phyloP scores from a whole-genome alignment of 345 rosid species.

The Dimocarpus longan region DNA sequence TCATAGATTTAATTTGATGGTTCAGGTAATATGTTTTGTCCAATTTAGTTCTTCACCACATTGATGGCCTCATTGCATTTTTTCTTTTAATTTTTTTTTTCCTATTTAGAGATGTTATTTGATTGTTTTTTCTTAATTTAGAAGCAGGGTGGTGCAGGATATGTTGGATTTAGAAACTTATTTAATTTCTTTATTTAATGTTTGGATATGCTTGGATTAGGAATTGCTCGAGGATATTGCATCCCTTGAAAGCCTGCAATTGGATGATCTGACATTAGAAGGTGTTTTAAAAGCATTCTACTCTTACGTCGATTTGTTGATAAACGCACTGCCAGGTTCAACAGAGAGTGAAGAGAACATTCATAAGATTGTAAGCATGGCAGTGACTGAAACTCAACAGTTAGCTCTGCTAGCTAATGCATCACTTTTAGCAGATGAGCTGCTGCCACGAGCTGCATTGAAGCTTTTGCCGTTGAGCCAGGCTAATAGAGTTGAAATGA shows the following conservation, averaged over 20 bases:
- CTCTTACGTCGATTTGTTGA: constrained; percentile 68
- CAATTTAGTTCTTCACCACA: constrained; percentile 1
- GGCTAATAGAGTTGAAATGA: constrained; percentile 45
- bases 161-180: not conserved
- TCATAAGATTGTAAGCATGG: constrained; percentile 66
- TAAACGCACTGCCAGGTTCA: constrained; percentile 81
- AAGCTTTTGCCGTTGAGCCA: constrained; percentile 56
- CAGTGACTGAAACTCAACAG: constrained; percentile 83
- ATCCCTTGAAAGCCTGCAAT: constrained; percentile 67
- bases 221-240: constrained; percentile 83
- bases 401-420: constrained; percentile 85
- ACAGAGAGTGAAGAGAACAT: constrained; percentile 67
- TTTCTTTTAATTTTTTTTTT: not conserved
- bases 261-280: constrained; percentile 75
- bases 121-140: not conserved
- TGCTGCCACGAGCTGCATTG: constrained; percentile 80
- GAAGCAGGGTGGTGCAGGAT: not conserved
- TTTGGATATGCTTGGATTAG: constrained; percentile 32
- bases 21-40: constrained; percentile 57
- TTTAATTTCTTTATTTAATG: not conserved
- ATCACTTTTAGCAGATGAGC: constrained; percentile 77
- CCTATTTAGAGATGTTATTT: constrained; percentile 5
- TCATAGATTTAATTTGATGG: constrained; percentile 73
- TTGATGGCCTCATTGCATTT: not conserved
- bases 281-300: constrained; percentile 76